Base-by-base conservation (phyloP, 495 filamentous ascomycete genomes). In the Hyaloscypha finlandica region DNA sequence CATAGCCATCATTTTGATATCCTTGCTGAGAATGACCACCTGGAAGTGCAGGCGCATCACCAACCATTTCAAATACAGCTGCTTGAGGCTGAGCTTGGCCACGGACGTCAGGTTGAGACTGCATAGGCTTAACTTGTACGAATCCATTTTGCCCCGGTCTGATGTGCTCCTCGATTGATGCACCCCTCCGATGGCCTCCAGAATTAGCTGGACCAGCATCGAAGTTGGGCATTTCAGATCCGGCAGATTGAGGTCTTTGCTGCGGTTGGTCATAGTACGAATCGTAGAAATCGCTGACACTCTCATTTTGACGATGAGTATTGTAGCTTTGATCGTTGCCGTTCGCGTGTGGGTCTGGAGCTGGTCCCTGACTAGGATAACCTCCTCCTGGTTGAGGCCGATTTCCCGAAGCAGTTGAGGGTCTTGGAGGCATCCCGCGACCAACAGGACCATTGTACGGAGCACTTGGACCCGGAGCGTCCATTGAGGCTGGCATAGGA, bases 141-240 rank as follows among this genome's bases (percentile, higher is more conserved):
- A 81, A 54, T 76, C 75, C 25, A 79, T 70, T 59, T 79, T 73
- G 51, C 68, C 70, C n/a, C 79, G 82, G 74, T 80, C 86, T 66
- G 75, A 85, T 68, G 78, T 86, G 79, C 67, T 83, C 79, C 65
- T 88, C 84, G 63, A 85, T 77, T 57, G 80, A 60, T 64, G 77
- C 62, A 54, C 74, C 67, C 58, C 67, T 22, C 51, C 42, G 61
- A 5, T 63, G 52, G 3, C 20, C 9, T 19, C 8, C 42, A 22
- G 56, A 25, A 31, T 79, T 60, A 2, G 78, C 64, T 3, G 86
- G 83, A 33, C 88, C 81, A 3, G 85, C 84, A 78, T 94, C 90
- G 66, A 94, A 94, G 72, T 93, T 86, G 3, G 90, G 91, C 78
- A 89, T 88, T 14, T 93, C 90, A 32, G 79, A 78, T 42, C 77